Evolutionary conservation across 2,329 filamentous ascomycete species (phyloP).

Genomic region (Grosmannia serpens): DNA sequence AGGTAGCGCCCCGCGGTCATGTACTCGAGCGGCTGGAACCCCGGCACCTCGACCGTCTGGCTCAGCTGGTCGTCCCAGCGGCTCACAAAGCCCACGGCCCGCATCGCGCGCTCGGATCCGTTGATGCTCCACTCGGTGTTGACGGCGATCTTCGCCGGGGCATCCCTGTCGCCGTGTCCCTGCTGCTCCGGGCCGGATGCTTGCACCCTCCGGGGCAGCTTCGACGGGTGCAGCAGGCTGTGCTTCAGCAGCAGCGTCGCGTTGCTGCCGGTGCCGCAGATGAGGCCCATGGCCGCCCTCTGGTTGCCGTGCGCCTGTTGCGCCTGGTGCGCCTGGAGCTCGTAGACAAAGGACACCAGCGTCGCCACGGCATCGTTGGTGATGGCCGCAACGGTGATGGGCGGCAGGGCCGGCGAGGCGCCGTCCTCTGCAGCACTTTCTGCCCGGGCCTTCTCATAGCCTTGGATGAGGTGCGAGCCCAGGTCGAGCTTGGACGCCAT

Average conservation of each 20-base stretch:
- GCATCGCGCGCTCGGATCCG: constrained; percentile 57
- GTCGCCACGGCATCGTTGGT: constrained; percentile 75
- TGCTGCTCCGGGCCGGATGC: constrained; percentile 12
- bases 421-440: not conserved
- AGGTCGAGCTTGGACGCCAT: constrained; percentile 50
- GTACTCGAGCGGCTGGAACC: constrained; percentile 75
- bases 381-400: constrained; percentile 61
- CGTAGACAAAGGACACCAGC: constrained; percentile 64
- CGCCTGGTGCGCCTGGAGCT: constrained; percentile 32
- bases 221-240: constrained; percentile 47
- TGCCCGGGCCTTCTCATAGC: constrained; percentile 41
- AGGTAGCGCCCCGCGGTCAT: constrained; percentile 73
- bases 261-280: constrained; percentile 72
- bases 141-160: constrained; percentile 57
- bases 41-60: constrained; percentile 53
- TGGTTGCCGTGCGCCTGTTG: constrained; percentile 38
- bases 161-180: constrained; percentile 38
- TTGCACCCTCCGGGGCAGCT: constrained; percentile 40
- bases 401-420: constrained; percentile 36
- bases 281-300: constrained; percentile 66
- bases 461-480: constrained; percentile 43
- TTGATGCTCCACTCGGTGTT: constrained; percentile 82
- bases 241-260: constrained; percentile 65
- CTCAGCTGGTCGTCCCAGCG: constrained; percentile 62
- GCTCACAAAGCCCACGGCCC: constrained; percentile 51